Evolutionary conservation across 208 protist species (phyloP).

Genomic region (Herpetomonas tarakana): DNA sequence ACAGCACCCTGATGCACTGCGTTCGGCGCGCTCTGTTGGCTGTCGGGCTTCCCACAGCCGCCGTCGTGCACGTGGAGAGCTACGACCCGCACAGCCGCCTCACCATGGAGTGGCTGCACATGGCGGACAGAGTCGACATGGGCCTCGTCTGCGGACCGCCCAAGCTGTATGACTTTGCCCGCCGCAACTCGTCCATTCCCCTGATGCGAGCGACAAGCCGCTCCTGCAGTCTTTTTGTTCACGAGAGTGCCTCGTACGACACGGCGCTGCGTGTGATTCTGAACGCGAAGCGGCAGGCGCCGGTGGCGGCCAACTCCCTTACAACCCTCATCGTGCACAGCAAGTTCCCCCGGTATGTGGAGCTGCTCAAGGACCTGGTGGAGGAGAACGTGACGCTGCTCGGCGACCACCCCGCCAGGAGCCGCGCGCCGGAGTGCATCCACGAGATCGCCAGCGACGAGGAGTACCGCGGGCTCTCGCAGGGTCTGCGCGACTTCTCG

Average conservation of each 20-base stretch:
- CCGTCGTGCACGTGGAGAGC: slow-evolving; percentile 45
- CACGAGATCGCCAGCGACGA: slow-evolving; percentile 40
- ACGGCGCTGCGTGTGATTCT: slow-evolving; percentile 41
- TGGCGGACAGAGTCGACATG: slow-evolving; percentile 39
- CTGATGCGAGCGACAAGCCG: slow-evolving; percentile 45
- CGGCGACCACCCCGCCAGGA: slow-evolving; percentile 30
- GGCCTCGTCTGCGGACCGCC: slow-evolving; percentile 49
- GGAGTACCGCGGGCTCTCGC: slow-evolving; percentile 41
- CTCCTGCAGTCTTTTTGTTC: slow-evolving; percentile 50
- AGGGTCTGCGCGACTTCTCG: slow-evolving; percentile 27
- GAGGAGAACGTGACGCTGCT: slow-evolving; percentile 29
- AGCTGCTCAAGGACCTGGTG: slow-evolving; percentile 41
- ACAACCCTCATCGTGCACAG: slow-evolving; percentile 47
- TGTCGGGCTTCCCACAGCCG: slow-evolving; percentile 26
- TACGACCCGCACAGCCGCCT: slow-evolving; percentile 25
- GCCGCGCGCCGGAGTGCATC: slow-evolving; percentile 32
- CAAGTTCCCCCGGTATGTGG: slow-evolving; percentile 41
- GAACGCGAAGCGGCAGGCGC: slow-evolving; percentile 49
- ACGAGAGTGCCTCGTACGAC: slow-evolving; percentile 50
- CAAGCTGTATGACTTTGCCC: slow-evolving; percentile 47
- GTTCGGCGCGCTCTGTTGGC: slow-evolving; percentile 27
- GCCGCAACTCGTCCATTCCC: slow-evolving; percentile 33
- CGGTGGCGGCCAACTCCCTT: slow-evolving; percentile 41
- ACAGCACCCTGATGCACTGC: slow-evolving; percentile 27
- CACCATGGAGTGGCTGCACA: slow-evolving; percentile 38